Evolutionary conservation across 2,329 filamentous ascomycete species (phyloP).

Genomic region (Microthyrium microscopicum): DNA sequence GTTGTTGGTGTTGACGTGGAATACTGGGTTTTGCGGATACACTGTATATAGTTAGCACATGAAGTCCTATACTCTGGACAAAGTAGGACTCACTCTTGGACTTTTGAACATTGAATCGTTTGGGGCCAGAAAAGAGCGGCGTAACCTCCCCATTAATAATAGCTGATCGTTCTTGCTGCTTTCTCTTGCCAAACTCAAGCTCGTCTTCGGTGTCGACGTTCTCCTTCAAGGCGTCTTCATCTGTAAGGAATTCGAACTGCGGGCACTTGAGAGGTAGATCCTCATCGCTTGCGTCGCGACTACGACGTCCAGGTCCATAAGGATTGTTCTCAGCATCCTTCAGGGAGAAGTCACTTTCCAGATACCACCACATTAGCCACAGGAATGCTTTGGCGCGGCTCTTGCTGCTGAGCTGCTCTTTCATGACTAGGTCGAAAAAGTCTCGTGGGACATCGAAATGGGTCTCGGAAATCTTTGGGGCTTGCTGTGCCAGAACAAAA

Average conservation of each 20-base stretch:
- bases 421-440: conserved; percentile 95
- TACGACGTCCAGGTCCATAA: conserved; percentile 47
- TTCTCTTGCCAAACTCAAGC: conserved; percentile 51
- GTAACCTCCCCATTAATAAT: conserved; percentile 63
- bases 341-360: conserved; percentile 85
- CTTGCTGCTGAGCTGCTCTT: conserved; percentile 60
- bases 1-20: conserved; percentile 19
- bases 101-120: too few species aligned
- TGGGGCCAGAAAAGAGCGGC: conserved; percentile 40
- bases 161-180: conserved; percentile 51
- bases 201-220: conserved; percentile 56
- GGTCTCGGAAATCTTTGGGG: conserved; percentile 77
- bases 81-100: too few species aligned
- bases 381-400: conserved; percentile 79
- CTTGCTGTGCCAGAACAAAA: conserved; percentile 81
- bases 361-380: conserved; percentile 98
- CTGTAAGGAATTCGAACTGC: conserved; percentile 44
- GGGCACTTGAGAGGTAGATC: conserved; percentile 43
- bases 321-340: conserved; percentile 82
- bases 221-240: conserved; percentile 48
- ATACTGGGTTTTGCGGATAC: conserved; percentile 25
- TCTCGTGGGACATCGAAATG: conserved; percentile 77
- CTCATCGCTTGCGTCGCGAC: conserved; percentile 19
- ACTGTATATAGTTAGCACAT: too few species aligned
- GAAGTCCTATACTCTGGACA: too few species aligned